Conservation (phyloP, 2,329 filamentous ascomycete species). For the Gaeumannomyces tritici region DNA sequence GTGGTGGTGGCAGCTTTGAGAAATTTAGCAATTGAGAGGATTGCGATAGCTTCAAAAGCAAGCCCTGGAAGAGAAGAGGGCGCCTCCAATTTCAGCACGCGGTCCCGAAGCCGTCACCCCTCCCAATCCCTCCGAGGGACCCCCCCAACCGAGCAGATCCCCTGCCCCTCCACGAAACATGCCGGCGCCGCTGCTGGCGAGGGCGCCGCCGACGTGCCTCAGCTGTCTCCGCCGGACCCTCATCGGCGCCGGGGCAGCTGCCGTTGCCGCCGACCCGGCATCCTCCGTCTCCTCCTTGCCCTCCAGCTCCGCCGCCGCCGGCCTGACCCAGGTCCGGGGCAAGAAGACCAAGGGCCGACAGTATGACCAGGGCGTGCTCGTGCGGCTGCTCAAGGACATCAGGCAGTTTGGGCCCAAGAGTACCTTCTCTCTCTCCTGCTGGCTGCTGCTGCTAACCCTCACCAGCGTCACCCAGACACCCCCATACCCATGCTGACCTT, state of each 20-base stretch:
- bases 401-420: conserved; percentile 27
- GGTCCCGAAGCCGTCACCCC: background rate
- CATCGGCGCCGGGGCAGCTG: conserved; percentile 5
- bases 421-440: conserved; percentile 10
- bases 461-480: background rate
- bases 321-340: conserved; percentile 22
- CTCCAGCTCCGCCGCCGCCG: conserved; percentile 11
- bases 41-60: background rate
- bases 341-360: conserved; percentile 23
- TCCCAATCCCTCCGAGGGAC: background rate
- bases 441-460: background rate
- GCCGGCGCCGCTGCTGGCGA: background rate
- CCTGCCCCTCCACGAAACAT: background rate
- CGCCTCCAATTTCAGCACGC: no score
- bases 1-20: no score
- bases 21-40: background rate
- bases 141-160: background rate
- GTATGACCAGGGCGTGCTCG: conserved; percentile 29
- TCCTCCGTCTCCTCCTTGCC: conserved; percentile 5
- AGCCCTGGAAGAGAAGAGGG: background rate
- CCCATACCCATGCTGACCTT: background rate
- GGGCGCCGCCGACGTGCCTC: conserved; percentile 19
- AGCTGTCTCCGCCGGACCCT: conserved; percentile 20
- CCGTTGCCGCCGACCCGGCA: background rate
- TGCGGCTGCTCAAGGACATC: conserved; percentile 31